phyloP scores from a whole-genome alignment of 2,329 filamentous ascomycete species.

The Hypoxylon sp. region DNA sequence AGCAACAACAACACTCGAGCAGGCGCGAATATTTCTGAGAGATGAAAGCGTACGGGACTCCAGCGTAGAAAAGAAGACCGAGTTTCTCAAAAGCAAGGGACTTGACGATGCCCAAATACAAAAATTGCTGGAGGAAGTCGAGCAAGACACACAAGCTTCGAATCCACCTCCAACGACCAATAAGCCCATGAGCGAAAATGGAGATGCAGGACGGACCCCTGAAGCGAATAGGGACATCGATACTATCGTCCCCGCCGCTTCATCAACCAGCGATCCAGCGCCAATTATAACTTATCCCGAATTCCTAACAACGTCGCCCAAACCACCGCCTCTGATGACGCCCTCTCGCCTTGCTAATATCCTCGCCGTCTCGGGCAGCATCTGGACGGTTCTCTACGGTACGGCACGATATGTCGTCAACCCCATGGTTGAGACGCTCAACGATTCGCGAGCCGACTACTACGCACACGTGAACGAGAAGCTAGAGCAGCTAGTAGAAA shows the following conservation, averaged over 20 bases:
- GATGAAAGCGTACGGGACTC: constrained; percentile 80
- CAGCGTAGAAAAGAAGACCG: constrained; percentile 78
- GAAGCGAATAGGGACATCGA: constrained; percentile 16
- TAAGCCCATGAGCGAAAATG: constrained; percentile 11
- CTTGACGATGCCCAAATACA: constrained; percentile 77
- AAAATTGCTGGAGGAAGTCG: constrained; percentile 66
- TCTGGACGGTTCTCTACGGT: constrained; percentile 78
- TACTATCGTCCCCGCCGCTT: constrained; percentile 30
- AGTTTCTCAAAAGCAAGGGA: constrained; percentile 85
- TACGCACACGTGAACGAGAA: constrained; percentile 64
- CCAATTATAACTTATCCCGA: constrained; percentile 80
- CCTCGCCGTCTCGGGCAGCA: constrained; percentile 69
- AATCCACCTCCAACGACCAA: constrained; percentile 19
- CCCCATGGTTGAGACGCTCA: constrained; percentile 71
- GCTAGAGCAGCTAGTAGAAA: constrained; percentile 63
- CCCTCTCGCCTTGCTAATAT: constrained; percentile 71
- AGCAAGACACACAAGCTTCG: constrained; percentile 32
- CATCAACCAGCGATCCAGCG: constrained; percentile 61
- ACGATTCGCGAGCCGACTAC: constrained; percentile 68
- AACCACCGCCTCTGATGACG: constrained; percentile 74
- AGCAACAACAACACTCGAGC: constrained; percentile 64
- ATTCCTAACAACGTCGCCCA: constrained; percentile 71
- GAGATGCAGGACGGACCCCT: background rate
- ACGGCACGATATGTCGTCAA: constrained; percentile 77
- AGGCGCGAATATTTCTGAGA: constrained; percentile 82